Percentiles rank a stretch among this genome's conserved stretches.
phyloP scores from a whole-genome alignment of 257 asterid species.

The Forsythia suspensa region DNA sequence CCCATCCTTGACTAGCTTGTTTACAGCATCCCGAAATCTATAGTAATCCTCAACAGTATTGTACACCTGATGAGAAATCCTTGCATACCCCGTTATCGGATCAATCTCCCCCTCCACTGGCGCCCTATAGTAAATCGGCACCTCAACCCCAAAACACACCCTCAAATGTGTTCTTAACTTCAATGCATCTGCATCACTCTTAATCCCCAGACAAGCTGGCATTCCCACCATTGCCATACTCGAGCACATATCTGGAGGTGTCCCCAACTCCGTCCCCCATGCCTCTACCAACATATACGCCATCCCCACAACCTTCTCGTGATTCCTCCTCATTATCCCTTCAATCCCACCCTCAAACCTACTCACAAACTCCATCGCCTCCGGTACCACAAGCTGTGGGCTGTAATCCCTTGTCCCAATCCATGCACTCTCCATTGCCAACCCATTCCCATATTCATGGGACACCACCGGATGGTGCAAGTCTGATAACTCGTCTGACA shows the following conservation, averaged over 20 bases:
- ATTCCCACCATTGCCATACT: slow-evolving; percentile 93
- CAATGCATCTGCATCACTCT: slow-evolving; percentile 51
- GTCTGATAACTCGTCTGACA: slow-evolving; percentile 43
- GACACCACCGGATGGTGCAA: slow-evolving; percentile 83
- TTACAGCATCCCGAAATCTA: slow-evolving; percentile 73
- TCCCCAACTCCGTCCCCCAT: slow-evolving; percentile 79
- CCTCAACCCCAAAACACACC: slow-evolving; percentile 61
- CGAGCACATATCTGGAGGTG: slow-evolving; percentile 73
- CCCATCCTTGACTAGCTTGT: slow-evolving; percentile 52
- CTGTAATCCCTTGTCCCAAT: slow-evolving; percentile 87
- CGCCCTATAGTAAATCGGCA: slow-evolving; percentile 66
- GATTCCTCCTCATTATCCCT: slow-evolving; percentile 73
- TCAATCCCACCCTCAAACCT: slow-evolving; percentile 80
- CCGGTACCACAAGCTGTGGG: slow-evolving; percentile 72
- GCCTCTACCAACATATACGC: slow-evolving; percentile 51
- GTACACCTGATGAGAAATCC: slow-evolving; percentile 93
- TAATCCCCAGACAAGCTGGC: slow-evolving; percentile 67
- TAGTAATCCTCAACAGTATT: slow-evolving; percentile 65
- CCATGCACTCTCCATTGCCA: slow-evolving; percentile 75
- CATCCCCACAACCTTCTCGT: slow-evolving; percentile 58
- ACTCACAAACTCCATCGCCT: slow-evolving; percentile 60
- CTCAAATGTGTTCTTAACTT: slow-evolving; percentile 73
- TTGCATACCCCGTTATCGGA: slow-evolving; percentile 69
- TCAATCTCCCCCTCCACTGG: slow-evolving; percentile 53
- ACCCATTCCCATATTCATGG: slow-evolving; percentile 75